A percentile compares a stretch with the other conserved stretches of the same genome.
These are phyloP conservation scores for Lepidium aucheri DNA, from an alignment of 345 rosid species.

Conservation along the genomic window DNA sequence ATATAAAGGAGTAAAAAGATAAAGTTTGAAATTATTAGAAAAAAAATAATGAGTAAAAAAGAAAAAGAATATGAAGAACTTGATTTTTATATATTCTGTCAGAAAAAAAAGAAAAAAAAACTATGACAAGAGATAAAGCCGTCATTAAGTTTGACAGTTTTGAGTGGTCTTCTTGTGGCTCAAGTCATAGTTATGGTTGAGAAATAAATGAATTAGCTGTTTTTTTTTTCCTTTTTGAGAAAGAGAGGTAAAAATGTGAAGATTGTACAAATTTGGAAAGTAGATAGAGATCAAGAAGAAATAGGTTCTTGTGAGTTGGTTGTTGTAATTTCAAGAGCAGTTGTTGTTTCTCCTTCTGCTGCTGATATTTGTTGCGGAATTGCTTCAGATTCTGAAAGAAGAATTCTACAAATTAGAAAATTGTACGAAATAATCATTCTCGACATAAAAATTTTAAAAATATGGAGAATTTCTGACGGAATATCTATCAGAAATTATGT, in stretches of 20 bases:
- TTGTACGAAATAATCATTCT: too few relatives aligned
- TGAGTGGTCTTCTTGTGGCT: too few relatives aligned
- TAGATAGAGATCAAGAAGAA: slow-evolving; percentile 18
- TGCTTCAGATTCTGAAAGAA: slow-evolving; percentile 39
- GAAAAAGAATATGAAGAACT: not conserved
- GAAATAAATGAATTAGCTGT: slow-evolving; percentile 26
- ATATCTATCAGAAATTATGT: too few relatives aligned
- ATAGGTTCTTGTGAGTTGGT: slow-evolving; percentile 25
- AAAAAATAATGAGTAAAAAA: not conserved
- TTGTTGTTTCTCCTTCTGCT: slow-evolving; percentile 31
- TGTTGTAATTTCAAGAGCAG: slow-evolving; percentile 39
- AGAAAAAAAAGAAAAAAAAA: not conserved
- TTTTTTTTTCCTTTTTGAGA: not conserved
- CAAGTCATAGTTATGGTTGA: slow-evolving; percentile 23
- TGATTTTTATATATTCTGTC: slow-evolving; percentile 7
- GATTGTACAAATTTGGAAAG: slow-evolving; percentile 39
- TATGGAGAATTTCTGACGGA: too few relatives aligned
- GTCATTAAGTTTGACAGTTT: not conserved
- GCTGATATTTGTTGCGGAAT: slow-evolving; percentile 35
- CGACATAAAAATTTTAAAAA: too few relatives aligned
- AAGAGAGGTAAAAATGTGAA: slow-evolving; percentile 27
- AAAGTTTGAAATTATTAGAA: not conserved
- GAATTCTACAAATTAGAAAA: not conserved
- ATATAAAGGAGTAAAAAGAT: not conserved
- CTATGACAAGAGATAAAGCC: slow-evolving; percentile 15